These are phyloP conservation scores for Cladosporium velox DNA, from an alignment of 2,329 filamentous ascomycete genomes.

Conservation along the genomic window DNA sequence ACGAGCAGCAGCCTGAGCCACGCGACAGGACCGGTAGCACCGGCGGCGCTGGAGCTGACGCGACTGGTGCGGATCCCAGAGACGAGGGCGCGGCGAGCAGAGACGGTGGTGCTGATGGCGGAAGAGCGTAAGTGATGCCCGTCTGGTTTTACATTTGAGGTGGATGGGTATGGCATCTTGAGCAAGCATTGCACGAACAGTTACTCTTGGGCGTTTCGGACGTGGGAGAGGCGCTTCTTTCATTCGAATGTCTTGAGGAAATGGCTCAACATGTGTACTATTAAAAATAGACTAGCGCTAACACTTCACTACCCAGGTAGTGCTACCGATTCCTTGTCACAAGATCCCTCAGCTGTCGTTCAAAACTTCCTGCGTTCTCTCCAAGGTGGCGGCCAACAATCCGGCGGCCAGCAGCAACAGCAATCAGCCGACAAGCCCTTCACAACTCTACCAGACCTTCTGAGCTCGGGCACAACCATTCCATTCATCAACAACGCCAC, in stretches of 20 bases:
- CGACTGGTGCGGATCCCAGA: conserved; percentile 87
- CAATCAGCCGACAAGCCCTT: conserved; percentile 63
- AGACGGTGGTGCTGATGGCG: conserved; percentile 93
- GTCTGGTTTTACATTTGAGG: neutral
- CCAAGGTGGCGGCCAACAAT: conserved; percentile 51
- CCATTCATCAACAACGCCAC: conserved; percentile 72
- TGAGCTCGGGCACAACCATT: conserved; percentile 75
- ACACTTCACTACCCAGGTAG: conserved; percentile 43
- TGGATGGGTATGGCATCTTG: neutral
- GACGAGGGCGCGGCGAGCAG: conserved; percentile 85
- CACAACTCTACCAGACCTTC: conserved; percentile 82
- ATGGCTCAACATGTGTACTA: conserved; percentile 8
- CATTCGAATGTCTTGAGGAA: neutral
- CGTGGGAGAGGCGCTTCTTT: conserved; percentile 1
- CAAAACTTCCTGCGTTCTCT: conserved; percentile 88
- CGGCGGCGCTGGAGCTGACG: conserved; percentile 81
- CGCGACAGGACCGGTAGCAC: conserved; percentile 60
- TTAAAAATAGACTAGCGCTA: conserved; percentile 20
- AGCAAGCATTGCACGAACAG: neutral
- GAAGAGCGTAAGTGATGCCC: conserved; percentile 88
- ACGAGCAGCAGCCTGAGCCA: conserved; percentile 73
- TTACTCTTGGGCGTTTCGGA: neutral
- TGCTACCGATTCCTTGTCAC: conserved; percentile 58
- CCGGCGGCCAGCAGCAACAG: conserved; percentile 42
- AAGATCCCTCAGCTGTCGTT: conserved; percentile 74